Evolutionary conservation across 176 grass and related monocot species (phyloP), one percentile per base, ranked within the genome.

Genomic region (Musa schizocarpa): DNA sequence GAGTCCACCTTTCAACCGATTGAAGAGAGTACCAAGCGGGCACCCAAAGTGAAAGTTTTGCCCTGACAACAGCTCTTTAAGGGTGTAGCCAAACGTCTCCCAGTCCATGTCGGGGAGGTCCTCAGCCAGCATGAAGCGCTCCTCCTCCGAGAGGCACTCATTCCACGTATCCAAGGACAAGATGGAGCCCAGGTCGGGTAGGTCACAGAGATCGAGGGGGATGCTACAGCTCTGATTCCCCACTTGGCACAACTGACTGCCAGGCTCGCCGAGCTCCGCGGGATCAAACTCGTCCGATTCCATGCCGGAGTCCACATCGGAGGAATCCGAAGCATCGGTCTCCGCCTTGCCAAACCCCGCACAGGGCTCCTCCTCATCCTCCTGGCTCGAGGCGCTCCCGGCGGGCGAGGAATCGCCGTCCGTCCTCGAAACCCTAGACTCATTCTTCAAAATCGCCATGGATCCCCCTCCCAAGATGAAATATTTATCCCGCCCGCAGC

Each of bases 401-500:
- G 64, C 80, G 70, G 63, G 55, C 78, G 71, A 77, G 50, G 63
- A 67, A 54, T 71, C 73, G 21, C 71, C 70, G 22, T 92, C 83
- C 13, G 82, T 71, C 76, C 82, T 72, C 22, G 86, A 87, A 76
- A 85, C 75, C 76, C 83, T 78, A 63, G 54, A 72, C 43, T 66
- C 79, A 78, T 55, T 77, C 85, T 79, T 92, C 25, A 96, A 83
- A 80, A 92, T 90, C 93, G 89, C 81, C 93, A 96, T 96, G 78
- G 73, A 53, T 52, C 48, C 80, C 52, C 59, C 69, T 71, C 75
- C 54, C 71, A 50, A 2, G 34, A 69, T 50, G 66, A 13, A 49
- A 69, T 17, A 16, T 49, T 69, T 69, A 69, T 13, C 26, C 34
- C 16, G 29, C 29, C 66, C 43, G 63, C 63, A 65, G 25, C 63